Evolutionary conservation across 2,329 filamentous ascomycete genomes (phyloP).

Genomic region (Diaporthe sp.): DNA sequence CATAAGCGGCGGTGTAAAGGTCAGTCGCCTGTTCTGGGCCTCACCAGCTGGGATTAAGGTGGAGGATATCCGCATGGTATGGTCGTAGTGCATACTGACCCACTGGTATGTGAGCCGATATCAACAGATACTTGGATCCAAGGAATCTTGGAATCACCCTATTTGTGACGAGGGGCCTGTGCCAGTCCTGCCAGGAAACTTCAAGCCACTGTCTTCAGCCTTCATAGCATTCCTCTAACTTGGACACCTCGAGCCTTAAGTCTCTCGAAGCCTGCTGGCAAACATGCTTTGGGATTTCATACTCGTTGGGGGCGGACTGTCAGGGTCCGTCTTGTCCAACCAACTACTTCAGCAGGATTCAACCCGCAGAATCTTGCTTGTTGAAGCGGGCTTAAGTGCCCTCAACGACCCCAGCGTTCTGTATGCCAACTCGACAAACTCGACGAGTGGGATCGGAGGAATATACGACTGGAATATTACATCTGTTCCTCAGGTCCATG

Average conservation of each 20-base stretch:
- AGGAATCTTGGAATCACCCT: background rate
- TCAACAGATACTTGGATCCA: background rate
- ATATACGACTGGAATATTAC: slow-evolving; percentile 49
- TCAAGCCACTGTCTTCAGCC: background rate
- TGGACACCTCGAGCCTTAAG: too few relatives aligned
- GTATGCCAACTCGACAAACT: slow-evolving; percentile 43
- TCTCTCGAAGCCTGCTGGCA: background rate
- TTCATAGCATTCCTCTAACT: too few relatives aligned
- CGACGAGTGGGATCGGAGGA: slow-evolving; percentile 42
- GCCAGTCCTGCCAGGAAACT: background rate
- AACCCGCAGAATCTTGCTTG: slow-evolving; percentile 48
- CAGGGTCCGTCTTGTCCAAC: slow-evolving; percentile 42
- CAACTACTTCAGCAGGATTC: slow-evolving; percentile 35
- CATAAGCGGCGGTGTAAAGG: background rate
- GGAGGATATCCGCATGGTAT: slow-evolving; percentile 1
- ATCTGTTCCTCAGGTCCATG: slow-evolving; percentile 44
- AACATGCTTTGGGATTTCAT: slow-evolving; percentile 44
- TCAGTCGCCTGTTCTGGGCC: background rate
- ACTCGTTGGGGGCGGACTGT: slow-evolving; percentile 43
- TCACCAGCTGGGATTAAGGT: background rate
- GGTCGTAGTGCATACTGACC: background rate
- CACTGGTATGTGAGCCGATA: background rate
- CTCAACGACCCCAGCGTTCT: slow-evolving; percentile 42
- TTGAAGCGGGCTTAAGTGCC: slow-evolving; percentile 51
- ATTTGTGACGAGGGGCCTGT: background rate